Evolutionary conservation across 345 rosid genomes (phyloP).

Genomic region (Microthlaspi erraticum): DNA sequence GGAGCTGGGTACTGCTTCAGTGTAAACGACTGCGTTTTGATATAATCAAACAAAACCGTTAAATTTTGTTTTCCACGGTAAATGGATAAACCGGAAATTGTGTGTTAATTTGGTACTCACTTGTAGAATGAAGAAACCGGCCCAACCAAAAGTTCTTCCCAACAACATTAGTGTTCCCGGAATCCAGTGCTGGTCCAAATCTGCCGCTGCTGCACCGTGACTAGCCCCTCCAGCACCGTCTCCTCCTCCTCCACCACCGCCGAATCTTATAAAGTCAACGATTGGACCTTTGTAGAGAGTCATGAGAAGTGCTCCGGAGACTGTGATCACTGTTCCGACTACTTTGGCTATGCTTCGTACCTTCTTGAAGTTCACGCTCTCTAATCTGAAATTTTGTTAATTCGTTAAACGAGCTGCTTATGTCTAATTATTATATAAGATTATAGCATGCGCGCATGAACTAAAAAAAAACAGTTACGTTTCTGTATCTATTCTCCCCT

Average conservation of each 20-base stretch:
- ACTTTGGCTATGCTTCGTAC: slow-evolving; percentile 73
- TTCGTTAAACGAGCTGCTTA: slow-evolving; percentile 16
- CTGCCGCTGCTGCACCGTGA: slow-evolving; percentile 43
- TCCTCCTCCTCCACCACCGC: slow-evolving; percentile 46
- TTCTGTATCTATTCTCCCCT: slow-evolving; percentile 1
- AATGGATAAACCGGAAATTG: slow-evolving; percentile 28
- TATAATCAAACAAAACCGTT: slow-evolving; percentile 1
- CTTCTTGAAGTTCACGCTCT: slow-evolving; percentile 67
- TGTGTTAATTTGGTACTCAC: slow-evolving; percentile 44
- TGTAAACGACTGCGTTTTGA: slow-evolving; percentile 68
- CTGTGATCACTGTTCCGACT: slow-evolving; percentile 75
- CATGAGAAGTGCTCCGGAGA: slow-evolving; percentile 89
- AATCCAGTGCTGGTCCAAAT: slow-evolving; percentile 62
- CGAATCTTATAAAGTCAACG: slow-evolving; percentile 52
- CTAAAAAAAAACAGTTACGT: slow-evolving; percentile 11
- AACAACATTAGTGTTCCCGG: slow-evolving; percentile 72
- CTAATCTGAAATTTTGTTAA: slow-evolving; percentile 57
- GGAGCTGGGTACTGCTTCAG: slow-evolving; percentile 83
- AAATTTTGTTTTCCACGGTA: slow-evolving; percentile 3
- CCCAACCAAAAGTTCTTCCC: slow-evolving; percentile 69
- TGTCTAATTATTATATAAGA: not conserved
- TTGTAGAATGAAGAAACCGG: slow-evolving; percentile 88
- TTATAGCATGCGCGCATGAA: slow-evolving; percentile 29
- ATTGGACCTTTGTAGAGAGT: slow-evolving; percentile 91
- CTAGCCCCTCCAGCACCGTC: slow-evolving; percentile 44